Percentiles rank a stretch among this genome's conserved stretches.
phyloP scores from a whole-genome alignment of 2,329 filamentous ascomycete species.

The Botryosphaeria dothidea region DNA sequence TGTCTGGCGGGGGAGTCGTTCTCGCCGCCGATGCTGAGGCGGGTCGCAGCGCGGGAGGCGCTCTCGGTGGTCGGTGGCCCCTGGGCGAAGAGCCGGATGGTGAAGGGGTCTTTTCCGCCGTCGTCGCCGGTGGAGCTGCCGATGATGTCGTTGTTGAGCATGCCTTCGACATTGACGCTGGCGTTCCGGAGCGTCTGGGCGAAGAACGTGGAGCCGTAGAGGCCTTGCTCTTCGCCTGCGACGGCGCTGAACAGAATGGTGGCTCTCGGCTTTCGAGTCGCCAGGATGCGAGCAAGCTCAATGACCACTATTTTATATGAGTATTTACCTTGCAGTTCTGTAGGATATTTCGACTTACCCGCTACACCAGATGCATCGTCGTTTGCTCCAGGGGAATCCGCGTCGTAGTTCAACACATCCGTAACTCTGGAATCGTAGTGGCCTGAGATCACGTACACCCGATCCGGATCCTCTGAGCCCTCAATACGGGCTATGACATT shows the following conservation, averaged over 20 bases:
- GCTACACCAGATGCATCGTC: constrained; percentile 60
- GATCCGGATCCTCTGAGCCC: constrained; percentile 49
- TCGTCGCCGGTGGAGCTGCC: constrained; percentile 52
- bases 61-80: constrained; percentile 50
- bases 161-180: constrained; percentile 57
- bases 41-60: constrained; percentile 36
- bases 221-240: constrained; percentile 59
- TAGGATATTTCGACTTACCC: constrained; percentile 27
- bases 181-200: constrained; percentile 55
- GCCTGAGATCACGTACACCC: constrained; percentile 56
- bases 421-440: constrained; percentile 58
- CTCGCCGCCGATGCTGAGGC: constrained; percentile 47
- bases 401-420: constrained; percentile 52
- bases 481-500: constrained; percentile 56
- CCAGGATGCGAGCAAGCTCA: constrained; percentile 57
- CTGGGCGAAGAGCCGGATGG: constrained; percentile 58
- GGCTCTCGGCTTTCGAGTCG: constrained; percentile 49
- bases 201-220: constrained; percentile 55
- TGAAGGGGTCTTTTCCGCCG: constrained; percentile 50
- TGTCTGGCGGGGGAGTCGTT: constrained; percentile 58
- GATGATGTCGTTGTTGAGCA: constrained; percentile 61
- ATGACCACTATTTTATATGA: constrained; percentile 44
- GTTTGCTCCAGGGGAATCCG: constrained; percentile 58
- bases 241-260: constrained; percentile 60
- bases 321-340: not conserved